Base-by-base conservation (phyloP, 2,329 filamentous ascomycete genomes). In the Macrophomina pseudophaseolina region DNA sequence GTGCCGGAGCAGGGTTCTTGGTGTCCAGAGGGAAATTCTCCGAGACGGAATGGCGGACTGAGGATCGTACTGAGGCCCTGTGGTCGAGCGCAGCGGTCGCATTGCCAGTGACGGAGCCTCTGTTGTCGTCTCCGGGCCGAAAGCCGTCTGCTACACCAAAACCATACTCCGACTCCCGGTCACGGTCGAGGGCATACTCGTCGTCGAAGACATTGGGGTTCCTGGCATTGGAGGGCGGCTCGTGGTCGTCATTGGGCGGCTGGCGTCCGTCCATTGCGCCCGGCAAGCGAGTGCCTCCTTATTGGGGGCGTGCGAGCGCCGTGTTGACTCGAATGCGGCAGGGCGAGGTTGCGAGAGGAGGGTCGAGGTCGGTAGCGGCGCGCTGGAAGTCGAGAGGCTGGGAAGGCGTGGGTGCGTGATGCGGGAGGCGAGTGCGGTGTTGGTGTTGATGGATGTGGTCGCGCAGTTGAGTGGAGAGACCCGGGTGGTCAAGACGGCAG, bases 141-240 rank as follows among this genome's bases (percentile, higher is more conserved):
- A 82, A 83, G 67, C 81, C 81, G 68, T 83, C 81, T 65, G 79
- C 81, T 33, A 82, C 76, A 40, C 74, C 76, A 66, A 76, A 73
- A 72, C 79, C 80, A 68, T 78, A 79, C 68, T 83, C 80, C 28
- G 66, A 67, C 58, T 80, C 78, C 66, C 77, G 74, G 66, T 75
- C 72, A 12, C 73, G 69, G 38, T 78, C 76, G 64, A 81, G 72
- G 68, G 81, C 82, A 70, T 78, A 80, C 68, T 83, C 80, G 72
- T 84, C 82, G 73, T 80, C 81, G 70, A 84, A 84, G 65, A 84
- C 78, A 73, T 84, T 78, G 63, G 74, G 71, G 66, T 76, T 79
- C 67, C 59, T 69, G 68, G 58, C 35, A 49, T 75, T 77, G 49
- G 56, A 70, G 59, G 71, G 71, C 62, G 71, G 70, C 49, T 35